phyloP scores from a whole-genome alignment of 805 yeast genomes.

The Saccharomycopsis fermentans region DNA sequence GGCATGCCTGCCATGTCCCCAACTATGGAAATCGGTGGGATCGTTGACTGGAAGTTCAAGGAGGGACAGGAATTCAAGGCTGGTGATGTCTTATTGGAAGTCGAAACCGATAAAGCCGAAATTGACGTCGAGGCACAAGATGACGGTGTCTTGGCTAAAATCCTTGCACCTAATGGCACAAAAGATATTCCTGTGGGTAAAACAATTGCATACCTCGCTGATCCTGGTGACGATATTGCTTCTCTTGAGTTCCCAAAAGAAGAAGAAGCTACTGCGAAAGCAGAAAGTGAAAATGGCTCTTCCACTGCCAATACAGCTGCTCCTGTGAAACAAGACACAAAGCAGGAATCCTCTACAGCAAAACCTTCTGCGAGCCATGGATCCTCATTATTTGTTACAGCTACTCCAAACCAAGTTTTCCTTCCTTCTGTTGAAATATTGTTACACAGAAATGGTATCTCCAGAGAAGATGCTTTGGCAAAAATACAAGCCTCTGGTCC shows the following conservation, averaged over 20 bases:
- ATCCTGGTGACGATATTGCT: constrained; percentile 71
- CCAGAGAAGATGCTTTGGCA: constrained; percentile 57
- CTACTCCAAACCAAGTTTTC: constrained; percentile 58
- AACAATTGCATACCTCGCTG: constrained; percentile 84
- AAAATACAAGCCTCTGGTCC: constrained; percentile 83
- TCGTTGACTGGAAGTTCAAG: constrained; percentile 81
- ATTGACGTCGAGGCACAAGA: constrained; percentile 84
- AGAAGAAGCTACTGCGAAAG: constrained; percentile 20
- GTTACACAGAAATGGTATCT: constrained; percentile 49
- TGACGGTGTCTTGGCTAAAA: constrained; percentile 82
- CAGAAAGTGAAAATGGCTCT: constrained; percentile 20
- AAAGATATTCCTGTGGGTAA: constrained; percentile 76
- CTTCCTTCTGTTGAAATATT: constrained; percentile 72
- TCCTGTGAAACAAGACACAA: constrained; percentile 18
- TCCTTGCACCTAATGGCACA: constrained; percentile 58
- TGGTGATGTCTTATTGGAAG: constrained; percentile 76
- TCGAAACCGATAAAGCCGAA: constrained; percentile 80
- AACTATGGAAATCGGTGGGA: constrained; percentile 93
- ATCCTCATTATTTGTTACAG: constrained; percentile 26
- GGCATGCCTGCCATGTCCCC: constrained; percentile 99
- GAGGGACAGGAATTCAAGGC: constrained; percentile 62
- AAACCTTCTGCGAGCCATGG: constrained; percentile 8
- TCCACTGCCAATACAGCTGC: constrained; percentile 14
- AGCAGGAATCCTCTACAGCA: constrained; percentile 15
- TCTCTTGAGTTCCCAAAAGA: constrained; percentile 49